Base-by-base conservation (phyloP, 169 alveolate genomes). In the Cystoisospora suis region DNA sequence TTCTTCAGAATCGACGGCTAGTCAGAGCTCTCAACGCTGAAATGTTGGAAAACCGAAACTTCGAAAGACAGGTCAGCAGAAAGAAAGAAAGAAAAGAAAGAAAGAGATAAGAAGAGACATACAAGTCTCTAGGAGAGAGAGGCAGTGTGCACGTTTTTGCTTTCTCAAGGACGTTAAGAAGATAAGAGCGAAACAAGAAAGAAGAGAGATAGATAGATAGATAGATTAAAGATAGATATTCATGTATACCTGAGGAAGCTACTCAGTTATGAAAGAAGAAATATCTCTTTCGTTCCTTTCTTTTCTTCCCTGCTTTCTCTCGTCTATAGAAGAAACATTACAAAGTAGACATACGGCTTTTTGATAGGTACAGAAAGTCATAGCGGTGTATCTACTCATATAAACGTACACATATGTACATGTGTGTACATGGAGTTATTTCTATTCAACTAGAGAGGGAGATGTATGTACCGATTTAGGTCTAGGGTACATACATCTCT, bases 21-120 rank as follows among this genome's bases (percentile, higher is more conserved):
- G 45, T 86, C n/a, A 58, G 90, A 29, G 15, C 81, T 45, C 83
- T 86, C 85, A 86, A 86, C 47, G 90, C 81, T 15, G 90, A 86
- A 72, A 75, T 49, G 36, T 38, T 86, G 46, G 90, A 86, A 9
- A 9, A 58, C 6, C 72, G 72, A 58, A 9, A 58, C 29, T 3
- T 53, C n/a, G n/a, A 53, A 53, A 53, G n/a, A 20, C 9, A 53
- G 61, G 20, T 9, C 61, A 20, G 61, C 61, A 53, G 61, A 9
- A 9, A 9, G 40, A 1, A 3, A 34, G 29, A 9, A 58, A 4
- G 29, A 34, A 58, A 58, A 29, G 72, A 29, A 34, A 58, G 29
- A 58, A 9, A 2, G 3, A 29, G 72, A 4, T 3, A 58, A 58
- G 72, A 34, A 9, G 15, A 9, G 2, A 34, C 72, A 2, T 29